Evolutionary conservation across 1,284 basidiomycete species (phyloP), one percentile per base, ranked within the genome.

Genomic region (Violaceomyces palustris): DNA sequence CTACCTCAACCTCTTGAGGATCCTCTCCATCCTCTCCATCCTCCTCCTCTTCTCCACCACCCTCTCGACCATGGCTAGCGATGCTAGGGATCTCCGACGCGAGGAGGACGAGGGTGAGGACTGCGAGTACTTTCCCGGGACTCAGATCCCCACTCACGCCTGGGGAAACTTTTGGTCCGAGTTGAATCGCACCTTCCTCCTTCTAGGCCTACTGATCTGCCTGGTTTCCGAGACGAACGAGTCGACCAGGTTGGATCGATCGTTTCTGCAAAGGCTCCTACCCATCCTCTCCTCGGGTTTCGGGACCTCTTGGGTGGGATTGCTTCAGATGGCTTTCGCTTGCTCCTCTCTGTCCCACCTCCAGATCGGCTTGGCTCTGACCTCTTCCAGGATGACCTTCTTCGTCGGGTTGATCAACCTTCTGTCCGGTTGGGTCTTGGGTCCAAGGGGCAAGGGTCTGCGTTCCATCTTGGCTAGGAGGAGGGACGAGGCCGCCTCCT

Each of bases 91-190:
- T 39, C 54, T 50, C 19, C 44, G 45, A 34, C 26, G 43, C 31
- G 44, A 40, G n/a, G 22, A 28, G 1, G 45, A 58, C 11, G 19
- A 23, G 3, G n/a, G n/a, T n/a, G 26, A 42, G n/a, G 55, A 55
- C 18, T 64, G 57, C 41, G 53, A 52, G 3, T 67, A 62, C 19
- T 40, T 54, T 3, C 62, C 59, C 3, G 61, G 62, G 14, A 64
- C 58, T 0, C 52, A 50, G 11, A 51, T 65, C 28, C 64, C 64
- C 6, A 59, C 51, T 39, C 56, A 61, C 25, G 52, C 58, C 1
- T 64, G 64, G 60, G 64, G 64, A 31, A 42, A 64, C 35, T 67
- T 67, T 26, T 67, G 64, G 64, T 45, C 52, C 19, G 59, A 62
- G 33, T 17, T 67, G 1, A 55, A 67, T 31, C 51, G 62, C 11